Evolutionary conservation across 257 asterid genomes (phyloP), one percentile per base, ranked within the genome.

Genomic region (Ballota nigra): DNA sequence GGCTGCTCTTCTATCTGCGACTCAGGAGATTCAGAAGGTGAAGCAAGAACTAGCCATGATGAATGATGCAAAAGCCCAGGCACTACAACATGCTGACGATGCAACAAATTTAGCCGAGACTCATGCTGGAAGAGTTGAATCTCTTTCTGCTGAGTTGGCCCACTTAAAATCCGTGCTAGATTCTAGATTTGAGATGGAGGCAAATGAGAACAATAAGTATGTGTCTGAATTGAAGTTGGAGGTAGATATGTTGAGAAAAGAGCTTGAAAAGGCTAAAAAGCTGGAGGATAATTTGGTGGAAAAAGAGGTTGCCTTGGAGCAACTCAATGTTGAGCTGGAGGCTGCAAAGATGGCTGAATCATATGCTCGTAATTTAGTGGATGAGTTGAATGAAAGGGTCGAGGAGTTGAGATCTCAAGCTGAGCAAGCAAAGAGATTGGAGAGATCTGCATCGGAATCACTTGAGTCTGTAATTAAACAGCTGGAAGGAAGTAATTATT

Each of bases 271-370:
- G 70, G 85, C 91, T 55, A 86, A 89, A 70, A 15, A 23, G 58
- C 66, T 72, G 60, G 87, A 86, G 87, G 84, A 77, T 71, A 85
- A 69, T 64, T 77, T 89, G 79, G 82, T 78, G 36, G 96, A 89
- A 41, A 88, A 85, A 77, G 98, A 91, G 78, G 89, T 81, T 38
- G 29, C 80, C 68, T 59, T 91, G 1, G 96, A 88, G 82, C 89
- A 94, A 80, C 95, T 92, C 70, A 91, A 82, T 73, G 95, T 87
- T 11, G 93, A 94, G 68, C 80, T 94, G 52, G 98, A 91, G 87
- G 98, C 96, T 57, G 95, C 98, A 7, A 86, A 83, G 72, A 76
- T 89, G 89, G 93, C 97, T 2, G 96, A 89, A 70, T 89, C 95
- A 49, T 84, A 83, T 60, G 88, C 97, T 0, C 89, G 74, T 34